A percentile compares a stretch with the other conserved stretches of the same genome.
Conservation (phyloP, 176 grass and related monocot genomes). For the Thalia dealbata region DNA sequence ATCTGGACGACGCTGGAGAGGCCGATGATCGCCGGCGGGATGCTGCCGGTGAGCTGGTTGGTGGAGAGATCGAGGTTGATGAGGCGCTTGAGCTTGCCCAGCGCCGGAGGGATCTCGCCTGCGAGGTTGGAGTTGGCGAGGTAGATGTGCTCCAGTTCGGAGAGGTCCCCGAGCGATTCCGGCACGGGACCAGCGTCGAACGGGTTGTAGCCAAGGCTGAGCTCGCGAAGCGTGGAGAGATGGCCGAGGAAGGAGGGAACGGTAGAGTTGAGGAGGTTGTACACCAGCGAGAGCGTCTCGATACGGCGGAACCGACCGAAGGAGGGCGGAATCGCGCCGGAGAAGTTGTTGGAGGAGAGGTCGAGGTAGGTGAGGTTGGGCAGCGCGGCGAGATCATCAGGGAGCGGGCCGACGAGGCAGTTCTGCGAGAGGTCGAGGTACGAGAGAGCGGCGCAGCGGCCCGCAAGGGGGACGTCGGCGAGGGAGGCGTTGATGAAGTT, state of each 20-base stretch:
- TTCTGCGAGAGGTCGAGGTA: slow-evolving; percentile 60
- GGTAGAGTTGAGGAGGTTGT: slow-evolving; percentile 56
- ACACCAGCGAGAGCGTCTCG: slow-evolving; percentile 39
- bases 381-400: slow-evolving; percentile 37
- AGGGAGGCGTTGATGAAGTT: slow-evolving; percentile 77
- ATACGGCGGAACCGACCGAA: slow-evolving; percentile 45
- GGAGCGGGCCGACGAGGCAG: slow-evolving; percentile 49
- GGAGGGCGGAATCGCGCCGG: slow-evolving; percentile 48
- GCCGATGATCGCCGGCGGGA: slow-evolving; percentile 29
- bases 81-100: slow-evolving; percentile 53
- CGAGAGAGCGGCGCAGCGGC: slow-evolving; percentile 21
- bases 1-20: slow-evolving; percentile 51
- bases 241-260: slow-evolving; percentile 44
- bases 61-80: slow-evolving; percentile 60
- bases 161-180: slow-evolving; percentile 32
- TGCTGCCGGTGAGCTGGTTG: slow-evolving; percentile 44
- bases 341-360: slow-evolving; percentile 65
- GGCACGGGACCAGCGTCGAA: slow-evolving; percentile 39
- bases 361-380: slow-evolving; percentile 45
- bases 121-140: slow-evolving; percentile 52
- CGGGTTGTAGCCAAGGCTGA: slow-evolving; percentile 76
- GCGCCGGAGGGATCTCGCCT: slow-evolving; percentile 54
- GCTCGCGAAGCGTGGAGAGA: slow-evolving; percentile 48
- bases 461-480: neutral
- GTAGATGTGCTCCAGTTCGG: slow-evolving; percentile 50